phyloP scores from a whole-genome alignment of 441 rosid genomes.

The Corymbia citriodora region DNA sequence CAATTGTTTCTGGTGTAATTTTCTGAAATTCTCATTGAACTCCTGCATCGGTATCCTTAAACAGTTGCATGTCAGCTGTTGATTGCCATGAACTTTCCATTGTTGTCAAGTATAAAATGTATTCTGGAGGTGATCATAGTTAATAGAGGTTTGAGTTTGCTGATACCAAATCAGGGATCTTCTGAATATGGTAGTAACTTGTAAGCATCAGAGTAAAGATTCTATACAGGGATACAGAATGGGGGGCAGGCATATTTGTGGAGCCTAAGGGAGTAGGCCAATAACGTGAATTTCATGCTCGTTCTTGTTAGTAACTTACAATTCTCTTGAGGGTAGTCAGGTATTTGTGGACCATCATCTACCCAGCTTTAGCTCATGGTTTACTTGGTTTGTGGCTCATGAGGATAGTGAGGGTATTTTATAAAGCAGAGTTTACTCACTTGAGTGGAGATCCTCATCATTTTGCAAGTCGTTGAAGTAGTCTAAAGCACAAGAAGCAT shows the following conservation, averaged over 20 bases:
- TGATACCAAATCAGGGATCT: background rate
- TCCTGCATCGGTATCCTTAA: background rate
- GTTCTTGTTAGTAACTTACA: background rate
- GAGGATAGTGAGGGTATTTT: background rate
- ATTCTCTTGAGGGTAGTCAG: background rate
- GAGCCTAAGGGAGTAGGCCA: background rate
- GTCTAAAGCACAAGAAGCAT: background rate
- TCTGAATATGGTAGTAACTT: background rate
- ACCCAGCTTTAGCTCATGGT: background rate
- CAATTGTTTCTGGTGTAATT: background rate
- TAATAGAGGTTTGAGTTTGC: background rate
- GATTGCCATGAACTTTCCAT: background rate
- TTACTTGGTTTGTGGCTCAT: background rate
- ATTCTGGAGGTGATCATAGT: background rate
- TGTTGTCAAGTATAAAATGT: background rate
- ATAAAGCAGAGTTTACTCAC: background rate
- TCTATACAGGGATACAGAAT: background rate
- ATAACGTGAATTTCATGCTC: background rate
- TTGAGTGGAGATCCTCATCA: background rate
- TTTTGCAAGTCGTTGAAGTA: background rate
- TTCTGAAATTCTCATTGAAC: background rate
- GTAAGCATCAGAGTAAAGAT: background rate
- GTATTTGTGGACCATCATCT: background rate
- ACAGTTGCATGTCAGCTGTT: background rate
- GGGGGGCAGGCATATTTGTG: background rate